Conservation (phyloP, 2,329 filamentous ascomycete genomes). For the Huntiella savannae region DNA sequence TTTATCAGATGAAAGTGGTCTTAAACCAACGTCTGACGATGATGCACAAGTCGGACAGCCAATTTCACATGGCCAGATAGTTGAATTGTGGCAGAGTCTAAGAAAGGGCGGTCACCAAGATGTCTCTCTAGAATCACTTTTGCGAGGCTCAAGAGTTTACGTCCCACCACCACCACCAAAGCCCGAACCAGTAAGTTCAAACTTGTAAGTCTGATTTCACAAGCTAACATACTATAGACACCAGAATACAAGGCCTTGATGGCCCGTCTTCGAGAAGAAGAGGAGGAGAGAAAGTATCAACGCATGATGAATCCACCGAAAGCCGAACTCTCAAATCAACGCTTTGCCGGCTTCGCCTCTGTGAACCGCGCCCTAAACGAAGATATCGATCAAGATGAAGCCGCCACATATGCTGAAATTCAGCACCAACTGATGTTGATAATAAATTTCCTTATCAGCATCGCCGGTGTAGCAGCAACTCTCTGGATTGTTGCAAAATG, state of each 20-base stretch:
- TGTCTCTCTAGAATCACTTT: slow-evolving; percentile 46
- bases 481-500: slow-evolving; percentile 62
- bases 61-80: slow-evolving; percentile 51
- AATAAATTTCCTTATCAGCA: slow-evolving; percentile 74
- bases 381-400: slow-evolving; percentile 25
- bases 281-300: slow-evolving; percentile 67
- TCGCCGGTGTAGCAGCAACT: slow-evolving; percentile 57
- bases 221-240: slow-evolving; percentile 29
- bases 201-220: slow-evolving; percentile 8
- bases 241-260: slow-evolving; percentile 75
- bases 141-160: slow-evolving; percentile 56
- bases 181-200: slow-evolving; percentile 45
- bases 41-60: slow-evolving; percentile 37
- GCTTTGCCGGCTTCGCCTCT: slow-evolving; percentile 38
- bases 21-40: not conserved
- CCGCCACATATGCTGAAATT: slow-evolving; percentile 54
- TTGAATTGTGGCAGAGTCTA: slow-evolving; percentile 39
- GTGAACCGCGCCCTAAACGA: slow-evolving; percentile 28
- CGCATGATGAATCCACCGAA: slow-evolving; percentile 50
- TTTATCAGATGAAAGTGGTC: not conserved
- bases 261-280: slow-evolving; percentile 62
- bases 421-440: slow-evolving; percentile 71
- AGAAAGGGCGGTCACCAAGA: slow-evolving; percentile 18
- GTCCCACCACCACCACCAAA: slow-evolving; percentile 64
- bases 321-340: slow-evolving; percentile 39